These are phyloP conservation scores for Dissoconium aciculare DNA, from an alignment of 2,329 filamentous ascomycete genomes.

Conservation along the genomic window DNA sequence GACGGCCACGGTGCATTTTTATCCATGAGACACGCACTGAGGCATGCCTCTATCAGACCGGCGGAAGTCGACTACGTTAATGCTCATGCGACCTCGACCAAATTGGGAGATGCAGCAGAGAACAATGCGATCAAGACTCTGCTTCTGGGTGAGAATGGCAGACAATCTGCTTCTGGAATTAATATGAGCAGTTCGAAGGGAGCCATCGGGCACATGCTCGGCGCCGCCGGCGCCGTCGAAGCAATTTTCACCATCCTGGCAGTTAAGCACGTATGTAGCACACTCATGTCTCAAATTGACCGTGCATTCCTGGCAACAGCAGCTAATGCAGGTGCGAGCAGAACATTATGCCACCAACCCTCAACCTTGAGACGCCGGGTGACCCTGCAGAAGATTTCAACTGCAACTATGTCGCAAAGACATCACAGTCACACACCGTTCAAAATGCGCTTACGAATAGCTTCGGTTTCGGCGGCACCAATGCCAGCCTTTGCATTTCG, in stretches of 20 bases:
- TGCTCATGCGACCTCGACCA: conserved; percentile 82
- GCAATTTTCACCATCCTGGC: conserved; percentile 72
- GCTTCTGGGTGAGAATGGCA: conserved; percentile 58
- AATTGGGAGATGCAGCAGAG: conserved; percentile 76
- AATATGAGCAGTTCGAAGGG: conserved; percentile 91
- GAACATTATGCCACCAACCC: conserved; percentile 68
- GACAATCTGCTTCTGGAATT: conserved; percentile 45
- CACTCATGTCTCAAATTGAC: neutral
- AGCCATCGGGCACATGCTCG: conserved; percentile 77
- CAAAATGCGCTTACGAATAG: conserved; percentile 77
- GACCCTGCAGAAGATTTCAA: conserved; percentile 46
- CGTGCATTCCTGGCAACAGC: too few relatives aligned
- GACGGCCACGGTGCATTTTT: conserved; percentile 68
- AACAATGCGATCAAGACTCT: conserved; percentile 66
- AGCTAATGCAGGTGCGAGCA: too few relatives aligned
- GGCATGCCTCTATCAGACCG: conserved; percentile 54
- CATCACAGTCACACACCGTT: conserved; percentile 55
- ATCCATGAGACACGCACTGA: conserved; percentile 74
- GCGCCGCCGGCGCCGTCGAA: conserved; percentile 81
- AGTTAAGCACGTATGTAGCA: conserved; percentile 52
- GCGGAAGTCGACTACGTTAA: conserved; percentile 76
- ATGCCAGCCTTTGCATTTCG: conserved; percentile 72
- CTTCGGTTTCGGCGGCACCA: conserved; percentile 95
- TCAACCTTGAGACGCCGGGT: conserved; percentile 57
- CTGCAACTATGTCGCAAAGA: conserved; percentile 72